Base-by-base conservation (phyloP, 1,284 basidiomycete species). In the Kalmanozyma brasiliensis region DNA sequence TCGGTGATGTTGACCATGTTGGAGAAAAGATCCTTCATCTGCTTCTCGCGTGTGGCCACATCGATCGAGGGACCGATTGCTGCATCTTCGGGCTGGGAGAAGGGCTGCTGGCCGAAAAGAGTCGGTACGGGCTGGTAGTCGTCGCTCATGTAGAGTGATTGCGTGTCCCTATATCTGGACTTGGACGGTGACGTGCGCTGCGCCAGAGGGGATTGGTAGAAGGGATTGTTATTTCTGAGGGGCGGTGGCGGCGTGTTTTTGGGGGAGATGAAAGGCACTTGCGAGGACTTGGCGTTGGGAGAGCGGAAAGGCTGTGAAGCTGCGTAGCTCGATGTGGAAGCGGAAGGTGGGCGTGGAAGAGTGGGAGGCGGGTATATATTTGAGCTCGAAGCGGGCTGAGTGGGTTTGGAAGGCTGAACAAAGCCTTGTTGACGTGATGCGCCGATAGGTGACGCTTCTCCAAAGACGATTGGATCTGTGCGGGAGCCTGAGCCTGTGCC, bases 1-100 rank as follows among this genome's bases (percentile, higher is more conserved):
- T 74, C 64, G 19, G 55, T 53, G 34, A 75, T 60, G 41, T 64
- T 64, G 38, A 74, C 78, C 58, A 80, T 72, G 47, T 69, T 65
- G 45, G 55, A 59, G 8, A 80, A 37, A 53, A 78, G 56, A 13
- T 70, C 51, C 22, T 58, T 58, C 16, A 80, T 61, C 56, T 80
- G 75, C 58, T 52, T 65, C 8, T 79, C 77, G 16, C 78, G 68
- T 7, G 78, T 73, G 1, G 52, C 53, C 0, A 69, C 56, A 29
- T 69, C 69, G 32, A 80, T 51, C 6, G 51, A 20, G 13, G 62
- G 61, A 7, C 49, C 67, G 1, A 29, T 24, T 17, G 49, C 51
- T 1, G 42, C 2, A 20, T 49, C 53, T 8, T 57, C 33, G 35
- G 45, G 11, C 35, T 20, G 46, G n/a, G 26, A 37, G 38, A 49